These are phyloP conservation scores for Tremella fuciformis DNA, from an alignment of 768 basidiomycete species.

Conservation along the genomic window DNA sequence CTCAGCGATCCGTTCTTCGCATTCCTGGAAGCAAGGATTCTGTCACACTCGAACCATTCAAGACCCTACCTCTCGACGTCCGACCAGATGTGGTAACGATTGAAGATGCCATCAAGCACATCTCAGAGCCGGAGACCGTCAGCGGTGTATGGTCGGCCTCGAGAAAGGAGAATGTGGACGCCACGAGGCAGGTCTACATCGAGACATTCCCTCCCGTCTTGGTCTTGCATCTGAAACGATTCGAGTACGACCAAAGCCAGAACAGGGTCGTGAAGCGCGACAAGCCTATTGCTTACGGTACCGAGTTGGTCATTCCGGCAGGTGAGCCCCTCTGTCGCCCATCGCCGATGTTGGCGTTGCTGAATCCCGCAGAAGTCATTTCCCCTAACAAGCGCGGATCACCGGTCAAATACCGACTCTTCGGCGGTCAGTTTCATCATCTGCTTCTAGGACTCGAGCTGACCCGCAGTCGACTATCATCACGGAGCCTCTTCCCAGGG, in stretches of 20 bases:
- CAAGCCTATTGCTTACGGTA: conserved; percentile 73
- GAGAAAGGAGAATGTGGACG: conserved; percentile 65
- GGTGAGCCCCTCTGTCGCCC: conserved; percentile 55
- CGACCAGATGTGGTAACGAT: conserved; percentile 74
- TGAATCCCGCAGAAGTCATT: conserved; percentile 59
- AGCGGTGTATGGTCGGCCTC: conserved; percentile 64
- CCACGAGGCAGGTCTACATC: conserved; percentile 68
- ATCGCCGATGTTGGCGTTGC: neutral
- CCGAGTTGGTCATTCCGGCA: conserved; percentile 71
- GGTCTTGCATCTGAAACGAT: conserved; percentile 85
- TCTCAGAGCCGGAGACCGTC: conserved; percentile 76
- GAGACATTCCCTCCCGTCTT: conserved; percentile 80
- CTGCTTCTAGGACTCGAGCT: conserved; percentile 1
- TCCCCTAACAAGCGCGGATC: conserved; percentile 57
- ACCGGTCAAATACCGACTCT: conserved; percentile 69
- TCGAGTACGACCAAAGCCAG: conserved; percentile 72
- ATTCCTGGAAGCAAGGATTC: conserved; percentile 78
- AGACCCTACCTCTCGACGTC: conserved; percentile 82
- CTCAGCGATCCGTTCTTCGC: conserved; percentile 77
- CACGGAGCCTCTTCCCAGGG: conserved; percentile 86
- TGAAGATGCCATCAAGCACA: conserved; percentile 73
- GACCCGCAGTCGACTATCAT: conserved; percentile 73
- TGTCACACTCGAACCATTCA: conserved; percentile 86
- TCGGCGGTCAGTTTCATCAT: conserved; percentile 63
- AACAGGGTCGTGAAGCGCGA: conserved; percentile 79